Evolutionary conservation across 2,329 filamentous ascomycete species (phyloP), one percentile per base, ranked within the genome.

Genomic region (Xylaria sp.): DNA sequence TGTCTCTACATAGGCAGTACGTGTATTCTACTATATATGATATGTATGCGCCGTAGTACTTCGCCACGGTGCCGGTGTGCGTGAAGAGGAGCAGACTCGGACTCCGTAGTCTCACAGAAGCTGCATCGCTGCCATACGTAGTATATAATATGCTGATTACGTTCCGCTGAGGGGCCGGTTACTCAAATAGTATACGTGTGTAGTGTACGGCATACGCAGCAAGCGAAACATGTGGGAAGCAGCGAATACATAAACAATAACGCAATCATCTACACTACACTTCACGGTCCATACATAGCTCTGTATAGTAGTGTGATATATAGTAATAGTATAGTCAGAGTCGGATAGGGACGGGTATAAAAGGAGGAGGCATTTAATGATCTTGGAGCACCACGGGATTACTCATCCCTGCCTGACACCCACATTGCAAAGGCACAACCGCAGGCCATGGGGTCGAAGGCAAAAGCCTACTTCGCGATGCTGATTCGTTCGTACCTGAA

Each of bases 401-500:
- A 50, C 64, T 61, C 44, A 68, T 47, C 64, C 65, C 65, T 65
- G 60, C 47, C 58, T 37, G 37, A 18, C 61, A 63, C n/a, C 64
- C 64, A 61, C 59, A 62, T 50, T 21, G 58, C 63, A 29, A 29
- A 68, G 64, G 68, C 60, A 69, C 63, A 67, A 63, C 27, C 67
- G 68, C 55, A 64, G 57, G 48, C 60, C 37, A 40, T 40, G 37
- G 37, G 37, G 12, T 18, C 12, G 27, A 55, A 65, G 25, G 21
- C 16, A 54, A 63, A 66, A 69, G 60, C 53, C 42, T 63, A 35
- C 27, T 47, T 64, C 40, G 23, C 50, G 64, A 63, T 48, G 60
- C 63, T 70, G 53, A 70, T 70, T 70, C 69, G 69, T 59, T 58
- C 18, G 69, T 70, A 25, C 69, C 69, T 70, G 65, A 50, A 69